Base-by-base conservation (phyloP, 2,329 filamentous ascomycete species). In the Hypomyces perniciosus region DNA sequence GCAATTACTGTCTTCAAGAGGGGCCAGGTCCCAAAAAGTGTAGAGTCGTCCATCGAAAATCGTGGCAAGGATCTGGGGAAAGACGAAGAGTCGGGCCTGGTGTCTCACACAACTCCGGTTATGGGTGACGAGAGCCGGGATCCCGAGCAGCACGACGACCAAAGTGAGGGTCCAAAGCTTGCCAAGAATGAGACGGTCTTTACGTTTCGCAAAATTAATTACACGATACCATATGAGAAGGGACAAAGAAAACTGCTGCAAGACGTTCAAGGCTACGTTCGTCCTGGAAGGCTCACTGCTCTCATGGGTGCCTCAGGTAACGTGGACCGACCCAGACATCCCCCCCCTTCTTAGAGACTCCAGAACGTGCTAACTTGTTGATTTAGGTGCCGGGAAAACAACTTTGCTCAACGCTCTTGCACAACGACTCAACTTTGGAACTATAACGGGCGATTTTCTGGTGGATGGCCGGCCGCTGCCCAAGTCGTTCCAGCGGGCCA, bases 261-360 rank as follows among this genome's bases (percentile, higher is more conserved):
- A 53, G 77, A 90, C 54, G 84, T 92, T 1, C 84, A 91, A 59
- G 88, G 88, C n/a, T 92, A 85, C 75, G 87, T 93, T 40, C 86
- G 88, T 54, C 88, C 89, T 1, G 88, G 88, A 31, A 90, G 86
- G 47, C 69, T 91, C 45, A 91, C 87, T 8, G 88, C 87, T 7
- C 75, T 91, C 0, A 92, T 92, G 88, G 85, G 75, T 34, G 72
- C 74, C 26, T 76, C 74, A 39, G 72, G 69, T 62, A 65, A 59
- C 20, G 20, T 20, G 20, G 20, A 20, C 20, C 20, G 20, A 20
- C 20, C 20, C 20, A 20, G 20, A 20, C 20, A 20, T 20, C 20
- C 3, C 20, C 20, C 20, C 20, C 20, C 20, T 20, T 20, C 2
- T 20, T 20, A 20, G 20, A 20, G 20, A 3, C 20, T 20, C 20